Percentiles rank a stretch among this genome's conserved stretches.
Conservation (phyloP, 805 yeast genomes). For the Saccharomyces kudriavzevii region DNA sequence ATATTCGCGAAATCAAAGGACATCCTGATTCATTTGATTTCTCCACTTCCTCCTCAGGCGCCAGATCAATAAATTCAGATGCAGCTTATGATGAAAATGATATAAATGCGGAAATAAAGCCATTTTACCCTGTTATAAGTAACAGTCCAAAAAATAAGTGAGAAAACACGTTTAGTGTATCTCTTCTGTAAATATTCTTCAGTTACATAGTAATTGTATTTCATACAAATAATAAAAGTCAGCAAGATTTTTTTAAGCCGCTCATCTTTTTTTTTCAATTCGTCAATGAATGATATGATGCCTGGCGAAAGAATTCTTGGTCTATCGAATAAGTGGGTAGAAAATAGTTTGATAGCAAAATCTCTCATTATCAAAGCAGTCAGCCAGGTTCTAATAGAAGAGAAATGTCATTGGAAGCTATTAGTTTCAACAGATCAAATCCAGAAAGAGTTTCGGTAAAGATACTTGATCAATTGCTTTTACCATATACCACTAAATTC, state of each 20-base stretch:
- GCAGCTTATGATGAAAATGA: background rate
- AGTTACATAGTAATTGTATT: background rate
- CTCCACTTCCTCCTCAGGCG: background rate
- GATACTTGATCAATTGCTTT: slow-evolving; percentile 70
- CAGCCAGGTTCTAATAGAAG: background rate
- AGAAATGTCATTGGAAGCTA: slow-evolving; percentile 50
- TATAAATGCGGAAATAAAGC: background rate
- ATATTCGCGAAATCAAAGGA: background rate
- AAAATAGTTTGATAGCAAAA: background rate
- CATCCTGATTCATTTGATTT: background rate
- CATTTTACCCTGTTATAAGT: background rate
- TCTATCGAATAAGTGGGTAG: background rate
- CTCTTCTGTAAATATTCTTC: background rate
- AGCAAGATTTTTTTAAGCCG: background rate
- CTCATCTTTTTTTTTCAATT: background rate
- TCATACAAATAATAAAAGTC: background rate
- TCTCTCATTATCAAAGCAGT: background rate
- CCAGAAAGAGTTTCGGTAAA: slow-evolving; percentile 36
- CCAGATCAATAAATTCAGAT: background rate
- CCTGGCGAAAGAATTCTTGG: background rate
- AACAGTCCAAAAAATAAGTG: background rate
- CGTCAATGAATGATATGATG: background rate
- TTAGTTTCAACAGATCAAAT: slow-evolving; percentile 44
- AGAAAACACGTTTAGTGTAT: background rate
- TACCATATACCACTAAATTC: slow-evolving; percentile 75